Evolutionary conservation across 2,329 filamentous ascomycete genomes (phyloP).

Genomic region (Byssoonygena ceratinophila): DNA sequence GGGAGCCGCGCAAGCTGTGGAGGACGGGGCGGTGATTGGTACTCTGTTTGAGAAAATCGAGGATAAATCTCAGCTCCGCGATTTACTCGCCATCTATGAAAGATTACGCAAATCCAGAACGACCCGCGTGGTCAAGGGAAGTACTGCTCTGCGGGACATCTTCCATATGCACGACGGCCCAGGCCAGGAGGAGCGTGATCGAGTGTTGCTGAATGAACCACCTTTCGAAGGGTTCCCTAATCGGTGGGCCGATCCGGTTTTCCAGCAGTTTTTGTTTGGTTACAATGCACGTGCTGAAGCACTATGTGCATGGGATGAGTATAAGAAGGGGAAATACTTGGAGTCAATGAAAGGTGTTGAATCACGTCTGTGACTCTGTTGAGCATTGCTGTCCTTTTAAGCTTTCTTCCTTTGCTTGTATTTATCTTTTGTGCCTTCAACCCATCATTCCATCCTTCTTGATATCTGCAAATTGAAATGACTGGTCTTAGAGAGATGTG

Average conservation of each 20-base stretch:
- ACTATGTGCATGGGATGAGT: constrained; percentile 10
- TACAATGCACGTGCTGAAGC: constrained; percentile 24
- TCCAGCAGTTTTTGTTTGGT: constrained; percentile 33
- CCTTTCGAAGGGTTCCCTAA: constrained; percentile 34
- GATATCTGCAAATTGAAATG: too few relatives aligned
- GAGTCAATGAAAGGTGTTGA: not conserved
- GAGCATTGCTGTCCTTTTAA: not conserved
- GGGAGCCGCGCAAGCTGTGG: constrained; percentile 26
- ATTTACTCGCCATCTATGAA: constrained; percentile 41
- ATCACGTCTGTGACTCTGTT: not conserved
- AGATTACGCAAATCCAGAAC: constrained; percentile 48
- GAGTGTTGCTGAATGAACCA: constrained; percentile 31
- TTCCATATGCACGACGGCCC: constrained; percentile 52
- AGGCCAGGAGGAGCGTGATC: constrained; percentile 47
- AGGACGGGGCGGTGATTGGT: constrained; percentile 25
- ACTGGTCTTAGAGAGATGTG: too few relatives aligned
- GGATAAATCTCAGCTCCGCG: constrained; percentile 14
- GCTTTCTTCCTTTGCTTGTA: too few relatives aligned
- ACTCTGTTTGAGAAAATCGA: constrained; percentile 18
- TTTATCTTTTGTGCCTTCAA: too few relatives aligned
- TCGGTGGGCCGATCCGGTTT: constrained; percentile 34
- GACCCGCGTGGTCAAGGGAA: constrained; percentile 48
- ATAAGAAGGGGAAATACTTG: constrained; percentile 10
- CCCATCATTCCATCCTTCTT: too few relatives aligned
- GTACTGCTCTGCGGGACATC: constrained; percentile 51